Evolutionary conservation across 2,329 filamentous ascomycete species (phyloP), one percentile per base, ranked within the genome.

Genomic region (Fonsecaea pedrosoi): DNA sequence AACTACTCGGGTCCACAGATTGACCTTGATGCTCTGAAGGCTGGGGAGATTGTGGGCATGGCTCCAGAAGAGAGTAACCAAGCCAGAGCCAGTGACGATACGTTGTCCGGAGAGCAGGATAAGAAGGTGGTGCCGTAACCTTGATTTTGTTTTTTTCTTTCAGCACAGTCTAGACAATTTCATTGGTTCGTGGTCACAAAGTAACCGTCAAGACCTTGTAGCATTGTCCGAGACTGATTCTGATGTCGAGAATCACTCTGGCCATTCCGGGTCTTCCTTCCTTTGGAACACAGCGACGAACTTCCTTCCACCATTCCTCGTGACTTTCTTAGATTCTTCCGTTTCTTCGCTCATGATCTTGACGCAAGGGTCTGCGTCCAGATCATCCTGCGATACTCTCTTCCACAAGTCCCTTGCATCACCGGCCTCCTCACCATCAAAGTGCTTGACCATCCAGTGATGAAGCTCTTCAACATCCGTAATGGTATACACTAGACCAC

Each of bases 321-420:
- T 87, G 13, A 99, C 95, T 82, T 99, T 99, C 83, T 97, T 97
- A 38, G 94, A 92, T 82, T 99, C 96, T 78, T 99, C 95, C 3
- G 96, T 99, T 81, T 95, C 93, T 40, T 85, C 81, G 69, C 84
- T 84, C 87, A 90, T 90, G 72, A 85, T 82, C 74, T 81, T 83
- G 71, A 90, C 87, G 73, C 89, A 90, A 10, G 79, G 82, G 64
- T 84, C 85, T 7, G 80, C 83, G 3, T 86, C 78, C 3, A 86
- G 81, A n/a, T 84, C 81, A 61, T 79, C 79, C 55, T 83, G 86
- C 0, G 84, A 73, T 4, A 97, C 83, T 68, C 92, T 84, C 80
- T 92, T 90, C 78, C 96, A 98, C 56, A 91, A 86, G 68, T 81
- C 78, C 92, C 91, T 82, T 92, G 96, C 83, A 91, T 94, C 63